These are phyloP conservation scores for Arthroderma sp. DNA, from an alignment of 2,329 filamentous ascomycete genomes.

Conservation along the genomic window DNA sequence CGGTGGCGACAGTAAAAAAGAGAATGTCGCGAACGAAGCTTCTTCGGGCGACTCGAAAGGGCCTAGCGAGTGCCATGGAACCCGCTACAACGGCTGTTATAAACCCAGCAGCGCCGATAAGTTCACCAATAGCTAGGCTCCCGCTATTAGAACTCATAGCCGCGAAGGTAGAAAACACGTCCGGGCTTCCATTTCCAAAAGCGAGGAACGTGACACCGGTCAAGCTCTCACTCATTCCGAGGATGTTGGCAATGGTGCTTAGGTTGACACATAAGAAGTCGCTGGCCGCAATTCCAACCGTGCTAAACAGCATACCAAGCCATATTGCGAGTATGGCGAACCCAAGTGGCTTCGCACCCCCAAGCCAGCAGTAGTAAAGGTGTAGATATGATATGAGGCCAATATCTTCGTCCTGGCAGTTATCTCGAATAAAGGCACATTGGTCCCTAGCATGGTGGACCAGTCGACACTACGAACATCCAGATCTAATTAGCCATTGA, in stretches of 20 bases:
- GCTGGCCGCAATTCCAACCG: slow-evolving; percentile 92
- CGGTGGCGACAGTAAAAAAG: slow-evolving; percentile 80
- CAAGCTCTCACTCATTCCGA: slow-evolving; percentile 91
- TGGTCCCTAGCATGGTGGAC: slow-evolving; percentile 69
- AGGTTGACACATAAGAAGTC: slow-evolving; percentile 98
- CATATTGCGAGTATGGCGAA: slow-evolving; percentile 68
- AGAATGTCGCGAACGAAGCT: slow-evolving; percentile 84
- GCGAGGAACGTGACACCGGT: slow-evolving; percentile 93
- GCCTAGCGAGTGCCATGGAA: slow-evolving; percentile 91
- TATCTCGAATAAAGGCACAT: slow-evolving; percentile 69
- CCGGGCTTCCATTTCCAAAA: slow-evolving; percentile 93
- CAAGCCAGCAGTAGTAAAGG: slow-evolving; percentile 77
- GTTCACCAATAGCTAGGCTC: slow-evolving; percentile 88
- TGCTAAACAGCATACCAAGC: slow-evolving; percentile 84
- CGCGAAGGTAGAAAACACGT: slow-evolving; percentile 97
- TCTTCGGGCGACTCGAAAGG: slow-evolving; percentile 79
- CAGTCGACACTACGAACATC: slow-evolving; percentile 51
- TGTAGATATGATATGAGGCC: slow-evolving; percentile 79
- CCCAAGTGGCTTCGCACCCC: slow-evolving; percentile 58
- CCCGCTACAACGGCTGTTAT: slow-evolving; percentile 94
- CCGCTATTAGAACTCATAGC: slow-evolving; percentile 95
- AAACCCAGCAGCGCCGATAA: slow-evolving; percentile 89
- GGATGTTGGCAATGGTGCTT: slow-evolving; percentile 75
- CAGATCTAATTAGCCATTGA: background rate
- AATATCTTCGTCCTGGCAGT: slow-evolving; percentile 81